Evolutionary conservation across 495 filamentous ascomycete genomes (phyloP), one percentile per base, ranked within the genome.

Genomic region (Monascus purpureus): DNA sequence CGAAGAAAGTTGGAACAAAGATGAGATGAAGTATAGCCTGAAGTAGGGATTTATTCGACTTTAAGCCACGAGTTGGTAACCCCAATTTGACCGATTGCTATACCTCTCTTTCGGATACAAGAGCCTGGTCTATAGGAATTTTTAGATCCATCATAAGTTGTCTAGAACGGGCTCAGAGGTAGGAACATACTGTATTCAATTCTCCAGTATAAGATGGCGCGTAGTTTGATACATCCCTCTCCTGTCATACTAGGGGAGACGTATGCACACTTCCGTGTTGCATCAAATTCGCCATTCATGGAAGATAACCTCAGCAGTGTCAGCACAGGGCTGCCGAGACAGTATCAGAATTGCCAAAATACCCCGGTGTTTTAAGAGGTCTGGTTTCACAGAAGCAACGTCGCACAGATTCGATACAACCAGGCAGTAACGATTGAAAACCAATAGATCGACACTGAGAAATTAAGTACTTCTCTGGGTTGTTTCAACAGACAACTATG

Each of bases 301-400:
- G 33, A 30, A 34, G 37, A 40, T 39, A 33, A 33, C 38, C 16
- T 9, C 31, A 35, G 17, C 18, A 38, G 25, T n/a, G n/a, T n/a
- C n/a, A n/a, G n/a, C n/a, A n/a, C 37, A 32, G 38, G 35, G 31
- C 39, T 30, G 17, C 4, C 17, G 15, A 15, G 28, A 35, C 36
- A 36, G 35, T n/a, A n/a, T 38, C 35, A 28, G 41, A 33, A 39
- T 28, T 38, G 37, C 22, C 38, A 36, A 27, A 38, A 36, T 39
- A 32, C 31, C 41, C 39, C 36, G 39, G 39, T 33, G 35, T 30
- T 39, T 23, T 41, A 28, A 38, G 32, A 39, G 36, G 32, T 33
- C 18, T 42, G 40, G 50, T 53, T 53, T 45, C 50, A 53, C 50
- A 51, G n/a, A 43, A 35, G 50, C 51, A 51, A 53, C 50, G 50